phyloP scores from a whole-genome alignment of 805 yeast species.

The Hanseniaspora mollemarum region DNA sequence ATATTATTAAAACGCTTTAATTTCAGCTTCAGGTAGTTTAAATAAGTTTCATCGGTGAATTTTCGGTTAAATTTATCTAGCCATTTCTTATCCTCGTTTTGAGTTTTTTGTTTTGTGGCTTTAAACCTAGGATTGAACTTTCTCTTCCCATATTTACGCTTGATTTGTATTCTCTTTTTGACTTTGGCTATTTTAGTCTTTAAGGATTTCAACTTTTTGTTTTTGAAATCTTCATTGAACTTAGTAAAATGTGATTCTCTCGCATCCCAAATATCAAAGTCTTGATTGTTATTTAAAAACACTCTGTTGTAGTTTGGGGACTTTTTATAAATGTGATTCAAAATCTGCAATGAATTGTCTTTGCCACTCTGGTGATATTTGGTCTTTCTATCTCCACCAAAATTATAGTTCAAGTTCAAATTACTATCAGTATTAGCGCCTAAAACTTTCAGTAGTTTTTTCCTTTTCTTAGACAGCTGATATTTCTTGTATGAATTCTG shows the following conservation, averaged over 20 bases:
- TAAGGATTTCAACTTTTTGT: constrained; percentile 4
- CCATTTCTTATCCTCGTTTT: background rate
- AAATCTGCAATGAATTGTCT: constrained; percentile 2
- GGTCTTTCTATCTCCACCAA: constrained; percentile 5
- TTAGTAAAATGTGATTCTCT: background rate
- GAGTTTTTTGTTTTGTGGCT: background rate
- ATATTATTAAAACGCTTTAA: constrained; percentile 2
- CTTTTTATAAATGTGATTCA: constrained; percentile 22
- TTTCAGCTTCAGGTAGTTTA: constrained; percentile 7
- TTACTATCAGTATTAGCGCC: background rate
- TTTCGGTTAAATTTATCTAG: constrained; percentile 4
- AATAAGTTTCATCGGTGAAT: background rate
- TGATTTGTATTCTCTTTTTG: constrained; percentile 2
- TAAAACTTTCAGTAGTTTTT: constrained; percentile 5
- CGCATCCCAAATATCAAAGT: constrained; percentile 15
- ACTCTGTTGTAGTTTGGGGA: constrained; percentile 28
- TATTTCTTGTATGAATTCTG: constrained; percentile 6
- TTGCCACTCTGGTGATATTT: constrained; percentile 2
- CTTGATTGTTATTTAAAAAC: constrained; percentile 24
- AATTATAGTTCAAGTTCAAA: constrained; percentile 12
- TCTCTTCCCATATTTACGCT: constrained; percentile 9
- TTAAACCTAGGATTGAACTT: constrained; percentile 7
- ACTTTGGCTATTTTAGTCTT: constrained; percentile 10
- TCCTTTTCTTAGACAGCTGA: background rate
- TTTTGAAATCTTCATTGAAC: constrained; percentile 3